A percentile compares a stretch with the other conserved stretches of the same genome.
Evolutionary conservation across 192 early-diverging fungal genomes (phyloP).

Genomic region (Jimgerdemannia lactiflua): DNA sequence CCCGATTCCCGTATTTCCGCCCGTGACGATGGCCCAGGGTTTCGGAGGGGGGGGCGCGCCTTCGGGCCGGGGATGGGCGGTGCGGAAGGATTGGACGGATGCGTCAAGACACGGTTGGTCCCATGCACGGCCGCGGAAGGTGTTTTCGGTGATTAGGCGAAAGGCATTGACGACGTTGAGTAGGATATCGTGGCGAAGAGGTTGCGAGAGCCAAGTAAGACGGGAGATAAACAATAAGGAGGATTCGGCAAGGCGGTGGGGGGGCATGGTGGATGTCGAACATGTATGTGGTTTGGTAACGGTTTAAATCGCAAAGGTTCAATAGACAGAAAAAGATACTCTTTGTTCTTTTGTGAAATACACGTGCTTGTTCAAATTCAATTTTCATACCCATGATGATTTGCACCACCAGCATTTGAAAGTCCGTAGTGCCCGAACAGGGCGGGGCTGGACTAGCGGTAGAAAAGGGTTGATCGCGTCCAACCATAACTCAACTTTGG

Average conservation of each 20-base stretch:
- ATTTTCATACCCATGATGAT: no score
- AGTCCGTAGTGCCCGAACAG: no score
- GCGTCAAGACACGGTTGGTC: neutral
- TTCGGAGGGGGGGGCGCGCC: neutral
- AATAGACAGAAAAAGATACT: neutral
- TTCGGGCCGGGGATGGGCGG: neutral
- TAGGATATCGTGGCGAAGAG: neutral
- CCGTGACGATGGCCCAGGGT: neutral
- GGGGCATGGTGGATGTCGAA: neutral
- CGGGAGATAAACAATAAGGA: neutral
- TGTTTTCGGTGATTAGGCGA: neutral
- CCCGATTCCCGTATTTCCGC: neutral
- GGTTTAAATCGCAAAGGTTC: constrained; percentile 21
- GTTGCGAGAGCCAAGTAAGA: neutral
- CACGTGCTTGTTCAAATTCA: no score
- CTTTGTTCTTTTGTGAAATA: no score
- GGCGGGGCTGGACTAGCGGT: no score
- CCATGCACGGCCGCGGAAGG: neutral
- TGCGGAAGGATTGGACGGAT: neutral
- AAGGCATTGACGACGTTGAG: neutral
- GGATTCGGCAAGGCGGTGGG: neutral
- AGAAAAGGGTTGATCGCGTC: no score
- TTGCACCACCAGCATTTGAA: no score
- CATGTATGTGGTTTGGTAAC: no score
- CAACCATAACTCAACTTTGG: no score